Evolutionary conservation across 139 green algal species (phyloP).

Genomic region (Spirogloea muscicola): DNA sequence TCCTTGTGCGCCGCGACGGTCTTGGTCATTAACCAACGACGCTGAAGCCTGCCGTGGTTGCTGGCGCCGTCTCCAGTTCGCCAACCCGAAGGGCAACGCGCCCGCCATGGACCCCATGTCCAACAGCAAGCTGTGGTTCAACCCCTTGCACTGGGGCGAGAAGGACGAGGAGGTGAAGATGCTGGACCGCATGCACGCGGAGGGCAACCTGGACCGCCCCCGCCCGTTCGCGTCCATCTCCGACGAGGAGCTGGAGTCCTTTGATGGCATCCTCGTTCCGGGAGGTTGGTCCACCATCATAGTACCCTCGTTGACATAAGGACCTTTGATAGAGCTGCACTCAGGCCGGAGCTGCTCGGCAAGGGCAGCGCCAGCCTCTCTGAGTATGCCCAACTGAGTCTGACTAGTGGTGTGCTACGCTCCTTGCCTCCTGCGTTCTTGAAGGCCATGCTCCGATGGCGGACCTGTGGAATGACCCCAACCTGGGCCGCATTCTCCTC

Average conservation of each 20-base stretch:
- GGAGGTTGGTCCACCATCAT: too few species aligned
- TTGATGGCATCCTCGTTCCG: constrained; percentile 16
- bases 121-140: constrained; percentile 24
- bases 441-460: constrained; percentile 32
- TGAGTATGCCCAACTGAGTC: too few species aligned
- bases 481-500: constrained; percentile 34
- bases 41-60: too few species aligned
- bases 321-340: too few species aligned
- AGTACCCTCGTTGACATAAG: too few species aligned
- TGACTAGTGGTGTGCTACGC: too few species aligned
- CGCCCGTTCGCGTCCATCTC: constrained; percentile 5
- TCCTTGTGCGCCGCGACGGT: too few species aligned
- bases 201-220: constrained; percentile 22
- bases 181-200: constrained; percentile 28
- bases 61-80: too few species aligned
- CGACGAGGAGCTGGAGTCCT: constrained; percentile 15
- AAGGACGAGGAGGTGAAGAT: constrained; percentile 28
- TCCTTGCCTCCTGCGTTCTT: not conserved
- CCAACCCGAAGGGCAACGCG: constrained; percentile 12
- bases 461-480: constrained; percentile 30
- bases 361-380: too few species aligned
- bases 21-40: too few species aligned
- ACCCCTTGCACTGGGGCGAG: too few species aligned
- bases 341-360: too few species aligned
- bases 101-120: constrained; percentile 32